These are phyloP conservation scores for Psilocybe mexicana DNA, from an alignment of 1,284 basidiomycete genomes.

Conservation along the genomic window DNA sequence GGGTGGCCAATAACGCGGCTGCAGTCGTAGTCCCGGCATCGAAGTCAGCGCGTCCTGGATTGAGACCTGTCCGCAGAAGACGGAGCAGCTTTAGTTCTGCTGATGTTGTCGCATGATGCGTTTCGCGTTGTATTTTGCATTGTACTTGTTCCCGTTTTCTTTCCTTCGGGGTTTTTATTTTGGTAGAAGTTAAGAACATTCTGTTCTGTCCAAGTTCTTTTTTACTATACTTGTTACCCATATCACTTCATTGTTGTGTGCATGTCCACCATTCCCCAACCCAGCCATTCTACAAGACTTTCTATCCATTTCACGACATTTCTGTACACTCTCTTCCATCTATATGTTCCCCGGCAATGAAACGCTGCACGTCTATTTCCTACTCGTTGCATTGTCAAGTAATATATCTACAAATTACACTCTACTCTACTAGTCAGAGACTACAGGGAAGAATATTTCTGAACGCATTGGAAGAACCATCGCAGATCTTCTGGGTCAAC, in stretches of 20 bases:
- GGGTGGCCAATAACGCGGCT: conserved; percentile 72
- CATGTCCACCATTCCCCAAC: conserved; percentile 32
- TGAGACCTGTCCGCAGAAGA: conserved; percentile 68
- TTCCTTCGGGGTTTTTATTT: background rate
- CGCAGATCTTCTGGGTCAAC: conserved; percentile 89
- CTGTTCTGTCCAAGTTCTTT: conserved; percentile 1
- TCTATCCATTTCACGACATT: conserved; percentile 17
- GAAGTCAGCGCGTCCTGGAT: conserved; percentile 68
- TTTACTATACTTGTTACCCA: conserved; percentile 8
- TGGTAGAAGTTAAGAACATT: conserved; percentile 6
- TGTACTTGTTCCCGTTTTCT: conserved; percentile 4
- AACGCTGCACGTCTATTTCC: background rate
- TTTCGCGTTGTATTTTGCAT: conserved; percentile 1
- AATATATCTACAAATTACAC: conserved; percentile 2
- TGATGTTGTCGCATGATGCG: conserved; percentile 69
- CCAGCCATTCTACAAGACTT: conserved; percentile 27
- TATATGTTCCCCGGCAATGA: conserved; percentile 2
- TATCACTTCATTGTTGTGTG: conserved; percentile 20
- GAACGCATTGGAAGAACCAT: conserved; percentile 90
- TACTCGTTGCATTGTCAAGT: background rate
- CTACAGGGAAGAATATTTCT: conserved; percentile 68
- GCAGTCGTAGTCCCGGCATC: conserved; percentile 67
- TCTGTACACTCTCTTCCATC: conserved; percentile 16
- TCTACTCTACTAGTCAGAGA: background rate
- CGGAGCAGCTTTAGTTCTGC: conserved; percentile 82